Evolutionary conservation across 31 red algal species (phyloP), one percentile per base, ranked within the genome.

Genomic region (Porphyra umbilicalis): DNA sequence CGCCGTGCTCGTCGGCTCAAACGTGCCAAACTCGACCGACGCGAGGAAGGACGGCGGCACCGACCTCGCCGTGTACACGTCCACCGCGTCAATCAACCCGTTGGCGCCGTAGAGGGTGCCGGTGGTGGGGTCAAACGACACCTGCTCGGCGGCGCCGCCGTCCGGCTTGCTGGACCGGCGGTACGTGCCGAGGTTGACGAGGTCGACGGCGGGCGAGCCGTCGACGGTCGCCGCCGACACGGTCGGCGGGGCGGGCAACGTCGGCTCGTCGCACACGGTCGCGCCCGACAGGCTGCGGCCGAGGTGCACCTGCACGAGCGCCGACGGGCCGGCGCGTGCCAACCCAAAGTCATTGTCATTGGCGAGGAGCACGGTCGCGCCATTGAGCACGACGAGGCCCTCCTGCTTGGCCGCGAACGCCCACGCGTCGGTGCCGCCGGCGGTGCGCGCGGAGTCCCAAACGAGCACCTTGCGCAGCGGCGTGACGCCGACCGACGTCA

Each of bases 271-370:
- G 38, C 93, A 95, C 15, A 95, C 88, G 57, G 88, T 94, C 20
- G 87, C 84, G n/a, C 92, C 92, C 32, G 38, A n/a, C 4, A 78
- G 39, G 42, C 77, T 46, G 71, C 91, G 87, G 31, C 91, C 91
- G 30, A 94, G 75, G 1, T 75, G 75, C 14, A 94, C 40, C 76
- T 90, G 80, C 33, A 38, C 67, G 39, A 94, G 46, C 6, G 79
- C 80, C 78, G 84, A 79, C 9, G 57, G 20, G 13, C 46, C 84
- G 32, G 79, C 80, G 34, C 75, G 31, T 33, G 74, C 88, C 2
- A 88, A 71, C 16, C 88, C 92, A 85, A 94, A 94, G 42, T 90
- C 88, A 79, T 85, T 94, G 84, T 90, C 92, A 33, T 90, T 68
- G 39, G 85, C 36, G 32, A 93, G 83, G 83, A 83, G 86, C 0